Conservation (phyloP, 345 rosid species). For the Angophora floribunda region DNA sequence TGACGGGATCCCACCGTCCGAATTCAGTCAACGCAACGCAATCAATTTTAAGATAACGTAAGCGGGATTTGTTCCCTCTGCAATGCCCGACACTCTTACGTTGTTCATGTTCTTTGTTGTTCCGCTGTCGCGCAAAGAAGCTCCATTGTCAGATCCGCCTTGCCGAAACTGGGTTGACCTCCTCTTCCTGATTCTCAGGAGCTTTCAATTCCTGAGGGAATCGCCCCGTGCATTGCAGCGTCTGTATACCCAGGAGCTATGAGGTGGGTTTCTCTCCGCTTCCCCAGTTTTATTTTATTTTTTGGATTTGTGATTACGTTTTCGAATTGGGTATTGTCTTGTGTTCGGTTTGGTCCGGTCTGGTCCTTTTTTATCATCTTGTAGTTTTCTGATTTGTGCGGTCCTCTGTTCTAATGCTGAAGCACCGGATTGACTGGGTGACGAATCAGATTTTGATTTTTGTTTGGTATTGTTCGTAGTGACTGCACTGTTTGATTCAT, state of each 20-base stretch:
- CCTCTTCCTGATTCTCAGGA: background rate
- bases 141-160: background rate
- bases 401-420: background rate
- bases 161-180: background rate
- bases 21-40: background rate
- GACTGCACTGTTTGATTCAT: background rate
- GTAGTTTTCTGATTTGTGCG: background rate
- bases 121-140: background rate
- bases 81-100: background rate
- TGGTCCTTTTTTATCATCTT: background rate
- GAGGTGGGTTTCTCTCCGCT: background rate
- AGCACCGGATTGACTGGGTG: background rate
- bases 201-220: background rate
- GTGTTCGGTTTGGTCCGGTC: background rate
- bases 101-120: background rate
- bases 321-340: background rate
- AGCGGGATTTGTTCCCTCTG: background rate
- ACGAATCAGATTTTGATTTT: background rate
- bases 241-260: background rate
- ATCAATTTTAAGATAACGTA: background rate
- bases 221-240: background rate
- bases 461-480: background rate
- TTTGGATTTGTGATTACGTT: background rate
- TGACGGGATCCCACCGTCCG: background rate
- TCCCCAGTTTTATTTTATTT: background rate